phyloP scores from a whole-genome alignment of 2,329 filamentous ascomycete genomes.

The Diaporthe ampelina region DNA sequence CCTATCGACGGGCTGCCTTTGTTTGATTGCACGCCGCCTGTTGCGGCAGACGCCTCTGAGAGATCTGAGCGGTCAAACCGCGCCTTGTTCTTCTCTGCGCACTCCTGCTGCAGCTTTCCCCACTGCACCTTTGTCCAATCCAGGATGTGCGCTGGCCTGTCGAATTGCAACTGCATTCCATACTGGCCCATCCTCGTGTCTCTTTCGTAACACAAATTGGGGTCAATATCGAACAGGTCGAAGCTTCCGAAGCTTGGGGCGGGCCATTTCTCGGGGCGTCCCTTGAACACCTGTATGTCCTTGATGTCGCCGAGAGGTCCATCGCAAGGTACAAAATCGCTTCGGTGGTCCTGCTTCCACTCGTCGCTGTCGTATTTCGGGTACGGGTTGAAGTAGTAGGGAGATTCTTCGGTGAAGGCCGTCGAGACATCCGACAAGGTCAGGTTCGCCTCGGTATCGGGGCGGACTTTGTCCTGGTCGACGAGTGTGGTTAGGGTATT shows the following conservation, averaged over 20 bases:
- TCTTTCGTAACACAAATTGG: conserved; percentile 76
- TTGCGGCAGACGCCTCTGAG: not conserved
- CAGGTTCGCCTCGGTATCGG: conserved; percentile 50
- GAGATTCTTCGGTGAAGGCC: conserved; percentile 60
- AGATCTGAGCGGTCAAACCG: conserved; percentile 64
- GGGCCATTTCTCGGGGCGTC: conserved; percentile 70
- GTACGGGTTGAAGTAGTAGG: conserved; percentile 77
- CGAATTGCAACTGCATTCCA: conserved; percentile 65
- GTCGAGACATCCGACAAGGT: conserved; percentile 43
- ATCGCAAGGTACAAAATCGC: conserved; percentile 73
- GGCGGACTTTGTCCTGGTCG: conserved; percentile 51
- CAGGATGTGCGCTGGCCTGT: conserved; percentile 59
- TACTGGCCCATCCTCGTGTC: conserved; percentile 79
- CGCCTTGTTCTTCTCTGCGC: conserved; percentile 74
- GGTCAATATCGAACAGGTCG: conserved; percentile 71
- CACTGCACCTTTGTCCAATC: conserved; percentile 78
- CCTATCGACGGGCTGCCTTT: conserved; percentile 39
- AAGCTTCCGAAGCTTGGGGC: conserved; percentile 74
- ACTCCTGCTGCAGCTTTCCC: conserved; percentile 78
- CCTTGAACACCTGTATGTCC: conserved; percentile 76
- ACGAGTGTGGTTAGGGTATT: conserved; percentile 65
- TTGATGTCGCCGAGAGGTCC: conserved; percentile 73
- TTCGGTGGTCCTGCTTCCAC: conserved; percentile 71
- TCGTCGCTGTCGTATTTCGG: conserved; percentile 75
- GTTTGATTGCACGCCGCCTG: conserved; percentile 53